phyloP scores from a whole-genome alignment of 257 asterid genomes.

The Nicotiana tomentosiformis region DNA sequence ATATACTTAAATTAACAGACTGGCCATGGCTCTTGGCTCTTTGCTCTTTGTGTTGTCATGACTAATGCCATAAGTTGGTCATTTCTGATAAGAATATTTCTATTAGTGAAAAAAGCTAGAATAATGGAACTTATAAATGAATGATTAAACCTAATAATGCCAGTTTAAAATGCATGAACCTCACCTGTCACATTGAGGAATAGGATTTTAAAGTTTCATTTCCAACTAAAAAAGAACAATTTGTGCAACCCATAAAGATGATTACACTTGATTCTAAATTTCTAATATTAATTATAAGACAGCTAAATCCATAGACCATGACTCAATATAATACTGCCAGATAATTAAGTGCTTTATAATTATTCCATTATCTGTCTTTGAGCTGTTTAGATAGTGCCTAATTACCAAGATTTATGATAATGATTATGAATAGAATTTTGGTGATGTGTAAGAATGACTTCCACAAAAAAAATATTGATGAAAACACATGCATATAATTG shows the following conservation, averaged over 20 bases:
- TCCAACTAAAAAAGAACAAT: not conserved
- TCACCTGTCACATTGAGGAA: constrained; percentile 10
- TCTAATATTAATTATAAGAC: not conserved
- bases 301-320: not conserved
- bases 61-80: not conserved
- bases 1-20: not conserved
- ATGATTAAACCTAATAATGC: constrained; percentile 10
- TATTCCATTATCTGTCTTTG: not conserved
- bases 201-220: not conserved
- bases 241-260: not conserved
- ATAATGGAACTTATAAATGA: not conserved
- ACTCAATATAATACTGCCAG: not conserved
- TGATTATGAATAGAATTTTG: not conserved
- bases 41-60: not conserved
- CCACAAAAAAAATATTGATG: not conserved
- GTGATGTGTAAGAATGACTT: constrained; percentile 7
- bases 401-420: not conserved
- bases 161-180: constrained; percentile 1
- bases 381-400: not conserved
- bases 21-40: not conserved
- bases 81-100: constrained; percentile 1
- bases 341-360: not conserved
- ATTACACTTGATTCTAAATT: not conserved
- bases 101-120: not conserved
- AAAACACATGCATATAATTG: constrained; percentile 2